Evolutionary conservation across 1,284 basidiomycete species (phyloP).

Genomic region (Tylopilus orsonianus): DNA sequence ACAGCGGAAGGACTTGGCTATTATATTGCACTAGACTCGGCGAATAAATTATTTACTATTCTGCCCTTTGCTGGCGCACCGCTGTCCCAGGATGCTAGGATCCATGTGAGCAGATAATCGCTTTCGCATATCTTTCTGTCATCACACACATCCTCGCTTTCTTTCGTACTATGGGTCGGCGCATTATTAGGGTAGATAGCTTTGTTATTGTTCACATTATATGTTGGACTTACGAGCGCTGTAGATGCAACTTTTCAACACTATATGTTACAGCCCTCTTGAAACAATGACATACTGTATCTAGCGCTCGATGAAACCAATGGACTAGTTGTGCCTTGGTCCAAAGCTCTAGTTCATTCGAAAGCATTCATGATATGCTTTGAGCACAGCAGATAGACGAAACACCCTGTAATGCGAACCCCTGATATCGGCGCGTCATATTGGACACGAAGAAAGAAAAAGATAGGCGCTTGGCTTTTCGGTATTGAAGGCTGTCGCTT

Average conservation of each 20-base stretch:
- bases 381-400: background rate
- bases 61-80: constrained; percentile 10
- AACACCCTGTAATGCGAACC: background rate
- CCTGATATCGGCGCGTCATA: background rate
- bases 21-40: constrained; percentile 28
- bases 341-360: background rate
- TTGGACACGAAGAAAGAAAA: background rate
- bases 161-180: constrained; percentile 16
- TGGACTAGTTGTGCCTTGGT: background rate
- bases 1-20: constrained; percentile 24
- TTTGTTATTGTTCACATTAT: constrained; percentile 33
- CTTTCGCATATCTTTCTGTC: constrained; percentile 10
- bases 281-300: constrained; percentile 5
- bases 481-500: background rate
- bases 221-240: constrained; percentile 13
- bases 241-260: constrained; percentile 1
- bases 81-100: constrained; percentile 11
- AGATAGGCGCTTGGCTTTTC: background rate
- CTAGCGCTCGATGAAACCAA: background rate
- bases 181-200: constrained; percentile 18
- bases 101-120: constrained; percentile 17
- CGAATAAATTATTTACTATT: constrained; percentile 32
- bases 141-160: background rate
- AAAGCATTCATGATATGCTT: background rate
- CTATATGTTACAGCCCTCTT: background rate